Evolutionary conservation across 768 basidiomycete genomes (phyloP), one percentile per base, ranked within the genome.

Genomic region (Leucosporidium yakuticum): DNA sequence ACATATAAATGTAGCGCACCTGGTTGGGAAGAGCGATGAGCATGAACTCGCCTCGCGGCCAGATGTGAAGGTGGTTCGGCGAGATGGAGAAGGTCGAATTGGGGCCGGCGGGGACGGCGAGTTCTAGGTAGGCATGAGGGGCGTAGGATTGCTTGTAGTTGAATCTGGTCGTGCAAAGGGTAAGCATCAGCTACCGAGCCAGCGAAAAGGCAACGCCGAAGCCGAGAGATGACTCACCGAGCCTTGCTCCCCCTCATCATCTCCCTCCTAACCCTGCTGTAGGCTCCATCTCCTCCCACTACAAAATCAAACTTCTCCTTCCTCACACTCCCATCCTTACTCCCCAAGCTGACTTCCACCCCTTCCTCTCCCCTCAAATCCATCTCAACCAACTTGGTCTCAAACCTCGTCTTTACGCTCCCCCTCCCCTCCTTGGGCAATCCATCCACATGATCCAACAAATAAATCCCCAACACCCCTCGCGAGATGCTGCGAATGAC

Each of bases 1-100:
- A 78, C 76, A 76, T 76, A 78, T 62, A 64, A 68, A 63, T 55
- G 70, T 17, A 73, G 77, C 81, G 80, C 81, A 95, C 95, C 84
- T 90, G 88, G 83, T 99, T 99, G 73, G 95, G 93, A 65, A 99
- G 86, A 27, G 92, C 95, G 76, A 99, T 97, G 76, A 99, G 85
- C 95, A 99, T 99, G 83, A 98, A 98, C 57, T 92, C 91, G 79
- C 93, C 90, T 77, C 95, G 88, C 73, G 95, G 96, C 95, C 95
- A 99, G 76, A 99, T 97, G 81, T 99, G 95, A 74, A 99, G 87
- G 80, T 98, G 90, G 79, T 89, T 88, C 75, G 90, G 89, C 83
- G 94, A 91, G 79, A 99, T 87, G 67, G 86, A 82, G 82, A 89
- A 98, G 32, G 81, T 80, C 75, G 77, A 60, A 76, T 73, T 20